Evolutionary conservation across 2,329 filamentous ascomycete genomes (phyloP).

Genomic region (Chaetomium globosum): DNA sequence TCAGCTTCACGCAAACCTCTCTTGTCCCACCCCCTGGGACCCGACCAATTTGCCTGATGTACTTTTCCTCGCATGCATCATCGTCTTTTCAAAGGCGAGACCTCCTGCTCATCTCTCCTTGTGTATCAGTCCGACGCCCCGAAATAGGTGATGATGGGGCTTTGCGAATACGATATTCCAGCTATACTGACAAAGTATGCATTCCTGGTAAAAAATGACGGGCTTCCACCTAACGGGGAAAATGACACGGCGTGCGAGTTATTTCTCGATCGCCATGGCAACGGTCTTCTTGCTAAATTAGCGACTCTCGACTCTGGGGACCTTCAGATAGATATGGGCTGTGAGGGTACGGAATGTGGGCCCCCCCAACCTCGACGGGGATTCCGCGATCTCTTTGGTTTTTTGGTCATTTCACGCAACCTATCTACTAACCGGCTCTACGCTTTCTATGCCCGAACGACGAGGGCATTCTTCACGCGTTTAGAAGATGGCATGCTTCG

Average conservation of each 20-base stretch:
- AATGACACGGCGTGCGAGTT: constrained; percentile 21
- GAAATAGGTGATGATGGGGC: not conserved
- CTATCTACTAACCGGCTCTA: constrained; percentile 12
- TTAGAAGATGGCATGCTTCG: constrained; percentile 26
- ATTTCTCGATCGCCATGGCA: constrained; percentile 23
- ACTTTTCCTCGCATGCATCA: constrained; percentile 14
- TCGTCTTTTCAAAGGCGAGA: constrained; percentile 16
- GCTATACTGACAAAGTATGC: constrained; percentile 27
- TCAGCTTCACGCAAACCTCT: constrained; percentile 19
- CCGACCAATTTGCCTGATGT: constrained; percentile 8
- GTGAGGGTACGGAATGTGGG: constrained; percentile 15
- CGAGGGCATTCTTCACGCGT: constrained; percentile 9
- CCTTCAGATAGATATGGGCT: constrained; percentile 28
- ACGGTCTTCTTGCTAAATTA: constrained; percentile 21
- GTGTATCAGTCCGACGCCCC: constrained; percentile 4
- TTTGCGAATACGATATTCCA: constrained; percentile 19
- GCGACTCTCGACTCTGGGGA: constrained; percentile 23
- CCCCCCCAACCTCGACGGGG: constrained; percentile 3
- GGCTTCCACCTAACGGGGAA: constrained; percentile 12
- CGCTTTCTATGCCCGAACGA: constrained; percentile 8
- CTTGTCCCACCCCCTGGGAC: not conserved
- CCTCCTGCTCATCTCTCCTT: constrained; percentile 17
- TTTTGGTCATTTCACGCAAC: constrained; percentile 20
- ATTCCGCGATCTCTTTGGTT: constrained; percentile 11
- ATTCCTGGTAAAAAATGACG: constrained; percentile 23